Conservation (phyloP, 257 asterid genomes). For the Penstemon davidsonii region DNA sequence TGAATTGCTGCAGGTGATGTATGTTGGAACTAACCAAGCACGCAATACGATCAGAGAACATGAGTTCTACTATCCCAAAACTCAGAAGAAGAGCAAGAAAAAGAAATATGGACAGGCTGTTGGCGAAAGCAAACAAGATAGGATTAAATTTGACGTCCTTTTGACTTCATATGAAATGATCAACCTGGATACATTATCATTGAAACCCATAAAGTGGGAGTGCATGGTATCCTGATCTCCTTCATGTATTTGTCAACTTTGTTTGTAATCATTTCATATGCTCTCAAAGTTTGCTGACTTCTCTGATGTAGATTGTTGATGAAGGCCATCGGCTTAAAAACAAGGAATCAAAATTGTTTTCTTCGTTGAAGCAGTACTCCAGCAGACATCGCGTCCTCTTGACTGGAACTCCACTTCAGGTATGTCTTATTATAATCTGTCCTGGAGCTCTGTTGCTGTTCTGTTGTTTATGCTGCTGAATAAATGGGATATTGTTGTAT, state of each 20-base stretch:
- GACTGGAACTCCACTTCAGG: constrained; percentile 99
- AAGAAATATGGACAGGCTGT: constrained; percentile 70
- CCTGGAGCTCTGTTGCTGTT: constrained; percentile 22
- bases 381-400: constrained; percentile 88
- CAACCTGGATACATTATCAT: constrained; percentile 72
- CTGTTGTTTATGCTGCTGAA: constrained; percentile 12
- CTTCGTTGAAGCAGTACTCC: constrained; percentile 70
- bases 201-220: constrained; percentile 95
- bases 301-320: constrained; percentile 78
- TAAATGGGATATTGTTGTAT: constrained; percentile 2
- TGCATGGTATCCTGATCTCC: constrained; percentile 67
- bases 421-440: constrained; percentile 29
- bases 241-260: constrained; percentile 14
- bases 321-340: constrained; percentile 98
- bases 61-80: constrained; percentile 86
- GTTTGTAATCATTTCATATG: constrained; percentile 26
- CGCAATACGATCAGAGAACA: constrained; percentile 74
- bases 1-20: constrained; percentile 78
- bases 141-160: constrained; percentile 96
- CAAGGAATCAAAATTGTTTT: constrained; percentile 91
- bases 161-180: constrained; percentile 97
- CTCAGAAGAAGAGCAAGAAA: constrained; percentile 75
- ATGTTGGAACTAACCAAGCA: constrained; percentile 81
- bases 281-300: constrained; percentile 29
- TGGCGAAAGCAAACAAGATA: constrained; percentile 79